Conservation (phyloP, 78 protist species). For the Emiliania huxleyi region DNA sequence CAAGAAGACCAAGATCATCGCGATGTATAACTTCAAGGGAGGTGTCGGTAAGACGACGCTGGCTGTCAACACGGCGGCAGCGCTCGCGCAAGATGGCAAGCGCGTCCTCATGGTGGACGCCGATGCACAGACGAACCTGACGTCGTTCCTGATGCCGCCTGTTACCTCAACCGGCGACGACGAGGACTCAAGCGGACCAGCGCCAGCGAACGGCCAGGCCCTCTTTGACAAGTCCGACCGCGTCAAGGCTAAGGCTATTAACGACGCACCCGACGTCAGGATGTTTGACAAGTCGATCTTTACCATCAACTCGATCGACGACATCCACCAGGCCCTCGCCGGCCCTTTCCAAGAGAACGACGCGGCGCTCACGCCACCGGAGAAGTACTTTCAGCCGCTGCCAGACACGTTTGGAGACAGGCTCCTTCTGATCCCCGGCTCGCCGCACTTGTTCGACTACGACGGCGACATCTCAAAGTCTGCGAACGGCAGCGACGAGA, state of each 20-base stretch:
- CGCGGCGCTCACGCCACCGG: neutral
- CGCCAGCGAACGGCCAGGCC: neutral
- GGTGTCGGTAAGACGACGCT: neutral
- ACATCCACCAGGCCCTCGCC: neutral
- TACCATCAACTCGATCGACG: neutral
- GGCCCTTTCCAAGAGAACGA: neutral
- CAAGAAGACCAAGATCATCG: conserved; percentile 3
- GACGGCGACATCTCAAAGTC: neutral
- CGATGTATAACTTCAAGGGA: neutral
- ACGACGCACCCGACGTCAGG: neutral
- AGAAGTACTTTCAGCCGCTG: neutral
- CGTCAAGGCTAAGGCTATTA: neutral
- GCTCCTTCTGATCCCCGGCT: neutral
- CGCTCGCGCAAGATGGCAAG: neutral
- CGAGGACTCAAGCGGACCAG: neutral
- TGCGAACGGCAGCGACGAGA: neutral
- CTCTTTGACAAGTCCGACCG: neutral
- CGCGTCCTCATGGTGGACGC: neutral
- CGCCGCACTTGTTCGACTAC: neutral
- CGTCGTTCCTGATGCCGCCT: neutral
- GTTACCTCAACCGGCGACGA: neutral
- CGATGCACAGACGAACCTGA: neutral
- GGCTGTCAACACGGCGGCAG: neutral
- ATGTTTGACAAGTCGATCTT: neutral
- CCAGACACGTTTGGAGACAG: neutral